Conservation (phyloP, 768 basidiomycete genomes). For the Chiua virens region DNA sequence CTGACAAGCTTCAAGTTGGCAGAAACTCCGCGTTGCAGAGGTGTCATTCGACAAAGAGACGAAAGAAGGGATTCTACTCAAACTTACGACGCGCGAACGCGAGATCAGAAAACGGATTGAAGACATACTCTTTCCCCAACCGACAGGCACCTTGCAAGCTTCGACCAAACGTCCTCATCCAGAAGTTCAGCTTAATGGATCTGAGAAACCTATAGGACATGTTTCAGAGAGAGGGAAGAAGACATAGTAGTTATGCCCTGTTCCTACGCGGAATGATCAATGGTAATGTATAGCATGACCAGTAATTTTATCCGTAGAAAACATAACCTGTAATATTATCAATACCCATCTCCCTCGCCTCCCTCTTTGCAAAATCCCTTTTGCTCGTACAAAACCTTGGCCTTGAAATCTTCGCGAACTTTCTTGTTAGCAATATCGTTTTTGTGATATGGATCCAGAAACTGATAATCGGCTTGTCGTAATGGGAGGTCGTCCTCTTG, state of each 20-base stretch:
- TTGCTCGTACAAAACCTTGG: conserved; percentile 77
- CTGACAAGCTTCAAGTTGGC: conserved; percentile 57
- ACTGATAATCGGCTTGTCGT: conserved; percentile 68
- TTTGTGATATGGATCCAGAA: conserved; percentile 71
- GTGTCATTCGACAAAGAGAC: conserved; percentile 74
- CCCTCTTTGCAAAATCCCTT: conserved; percentile 94
- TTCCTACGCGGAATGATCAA: background rate
- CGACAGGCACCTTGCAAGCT: conserved; percentile 35
- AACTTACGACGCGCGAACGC: conserved; percentile 72
- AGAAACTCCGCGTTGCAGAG: conserved; percentile 70
- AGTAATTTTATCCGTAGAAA: conserved; percentile 1
- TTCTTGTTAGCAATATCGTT: conserved; percentile 73
- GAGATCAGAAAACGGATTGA: conserved; percentile 78
- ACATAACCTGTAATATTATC: conserved; percentile 11
- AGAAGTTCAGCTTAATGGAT: conserved; percentile 47
- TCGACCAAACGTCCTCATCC: conserved; percentile 34
- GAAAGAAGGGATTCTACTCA: conserved; percentile 64
- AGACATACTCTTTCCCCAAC: conserved; percentile 59
- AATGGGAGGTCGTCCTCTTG: conserved; percentile 86
- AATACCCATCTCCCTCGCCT: conserved; percentile 96
- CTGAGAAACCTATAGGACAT: conserved; percentile 43
- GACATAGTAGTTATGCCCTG: conserved; percentile 34
- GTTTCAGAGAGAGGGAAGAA: conserved; percentile 57
- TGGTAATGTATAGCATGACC: no score
- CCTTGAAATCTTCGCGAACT: conserved; percentile 78